phyloP scores from a whole-genome alignment of 2,329 filamentous ascomycete species.

The Calonectria fujianensis region DNA sequence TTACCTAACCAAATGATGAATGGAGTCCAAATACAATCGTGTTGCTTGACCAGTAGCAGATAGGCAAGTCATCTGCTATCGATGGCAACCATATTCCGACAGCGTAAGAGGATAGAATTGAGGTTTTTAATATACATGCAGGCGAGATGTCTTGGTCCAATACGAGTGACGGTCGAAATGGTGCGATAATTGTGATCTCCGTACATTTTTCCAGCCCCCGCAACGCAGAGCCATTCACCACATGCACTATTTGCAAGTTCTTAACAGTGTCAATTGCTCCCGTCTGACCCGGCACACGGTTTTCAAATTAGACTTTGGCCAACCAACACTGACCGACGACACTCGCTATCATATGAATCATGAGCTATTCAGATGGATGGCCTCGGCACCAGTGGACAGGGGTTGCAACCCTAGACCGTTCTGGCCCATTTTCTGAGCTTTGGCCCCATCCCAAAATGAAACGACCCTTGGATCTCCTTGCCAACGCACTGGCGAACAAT shows the following conservation, averaged over 20 bases:
- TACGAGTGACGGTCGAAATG: no score
- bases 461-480: constrained; percentile 8
- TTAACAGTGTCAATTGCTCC: not conserved
- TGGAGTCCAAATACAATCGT: no score
- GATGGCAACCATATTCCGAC: no score
- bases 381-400: not conserved
- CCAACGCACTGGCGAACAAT: not conserved
- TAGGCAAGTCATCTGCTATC: no score
- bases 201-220: no score
- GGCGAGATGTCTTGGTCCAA: no score
- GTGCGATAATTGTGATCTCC: no score
- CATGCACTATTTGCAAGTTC: not conserved
- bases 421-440: not conserved
- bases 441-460: not conserved
- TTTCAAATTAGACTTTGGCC: not conserved
- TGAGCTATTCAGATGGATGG: not conserved
- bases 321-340: not conserved
- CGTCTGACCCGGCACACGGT: not conserved
- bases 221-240: not conserved
- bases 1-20: no score
- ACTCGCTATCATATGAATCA: not conserved
- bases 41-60: no score
- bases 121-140: no score
- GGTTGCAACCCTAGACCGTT: not conserved
- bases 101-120: no score